A percentile compares a stretch with the other conserved stretches of the same genome.
These are phyloP conservation scores for Hypholoma sublateritium DNA, from an alignment of 768 basidiomycete species.

Conservation along the genomic window DNA sequence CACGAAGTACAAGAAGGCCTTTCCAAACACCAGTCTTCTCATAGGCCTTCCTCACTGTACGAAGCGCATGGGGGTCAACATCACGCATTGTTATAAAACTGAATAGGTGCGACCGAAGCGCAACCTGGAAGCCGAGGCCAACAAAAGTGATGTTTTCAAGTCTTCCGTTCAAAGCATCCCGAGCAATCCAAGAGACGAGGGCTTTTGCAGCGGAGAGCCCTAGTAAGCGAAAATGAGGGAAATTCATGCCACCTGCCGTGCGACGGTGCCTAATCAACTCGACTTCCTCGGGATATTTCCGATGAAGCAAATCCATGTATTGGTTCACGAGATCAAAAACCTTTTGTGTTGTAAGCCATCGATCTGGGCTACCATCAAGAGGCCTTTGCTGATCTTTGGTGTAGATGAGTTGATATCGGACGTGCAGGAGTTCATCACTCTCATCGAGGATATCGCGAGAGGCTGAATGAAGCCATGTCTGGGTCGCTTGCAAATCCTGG, in stretches of 20 bases:
- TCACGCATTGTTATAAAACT: constrained; percentile 6
- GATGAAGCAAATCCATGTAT: constrained; percentile 14
- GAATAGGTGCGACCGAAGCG: constrained; percentile 2
- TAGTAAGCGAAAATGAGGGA: constrained; percentile 15
- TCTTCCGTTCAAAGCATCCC: constrained; percentile 9
- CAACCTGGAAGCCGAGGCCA: constrained; percentile 7
- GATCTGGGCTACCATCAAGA: constrained; percentile 39
- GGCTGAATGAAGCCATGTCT: constrained; percentile 24
- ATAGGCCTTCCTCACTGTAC: constrained; percentile 14
- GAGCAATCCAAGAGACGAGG: constrained; percentile 9
- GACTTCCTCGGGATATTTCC: constrained; percentile 18
- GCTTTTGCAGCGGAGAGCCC: constrained; percentile 4
- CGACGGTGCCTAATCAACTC: constrained; percentile 9
- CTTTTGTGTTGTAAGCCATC: constrained; percentile 42
- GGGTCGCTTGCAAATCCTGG: constrained; percentile 21
- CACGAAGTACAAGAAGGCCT: constrained; percentile 42
- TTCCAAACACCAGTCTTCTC: constrained; percentile 26
- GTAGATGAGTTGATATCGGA: constrained; percentile 49
- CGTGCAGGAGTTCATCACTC: constrained; percentile 47
- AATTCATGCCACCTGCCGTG: background rate
- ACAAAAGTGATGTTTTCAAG: constrained; percentile 12
- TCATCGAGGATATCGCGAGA: constrained; percentile 45
- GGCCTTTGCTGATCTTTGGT: constrained; percentile 37
- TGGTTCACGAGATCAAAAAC: constrained; percentile 30
- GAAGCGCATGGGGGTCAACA: background rate